A percentile compares a stretch with the other conserved stretches of the same genome.
These are phyloP conservation scores for Besnoitia besnoiti DNA, from an alignment of 169 alveolate genomes.

Conservation along the genomic window DNA sequence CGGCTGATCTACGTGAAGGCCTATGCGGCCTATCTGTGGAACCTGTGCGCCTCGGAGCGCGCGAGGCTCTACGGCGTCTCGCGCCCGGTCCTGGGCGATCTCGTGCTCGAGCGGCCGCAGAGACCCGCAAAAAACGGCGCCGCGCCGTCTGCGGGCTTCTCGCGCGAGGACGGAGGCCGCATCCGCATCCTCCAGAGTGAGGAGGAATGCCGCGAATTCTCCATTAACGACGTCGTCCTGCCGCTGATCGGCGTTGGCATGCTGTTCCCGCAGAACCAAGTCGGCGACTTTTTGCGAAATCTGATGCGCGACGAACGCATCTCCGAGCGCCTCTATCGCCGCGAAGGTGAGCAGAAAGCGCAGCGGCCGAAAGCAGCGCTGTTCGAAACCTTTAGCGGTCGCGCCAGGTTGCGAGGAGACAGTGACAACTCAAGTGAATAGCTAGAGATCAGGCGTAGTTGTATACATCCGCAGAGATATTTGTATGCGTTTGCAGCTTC, in stretches of 20 bases:
- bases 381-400: no score
- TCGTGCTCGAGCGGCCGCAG: background rate
- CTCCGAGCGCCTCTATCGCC: conserved; percentile 11
- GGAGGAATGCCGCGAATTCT: background rate
- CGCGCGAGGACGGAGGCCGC: no score
- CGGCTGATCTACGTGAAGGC: conserved; percentile 19
- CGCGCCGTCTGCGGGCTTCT: no score
- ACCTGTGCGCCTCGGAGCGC: conserved; percentile 4
- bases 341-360: conserved; percentile 23
- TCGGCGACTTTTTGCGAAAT: background rate
- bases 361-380: no score
- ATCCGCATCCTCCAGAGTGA: background rate
- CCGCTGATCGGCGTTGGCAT: conserved; percentile 20
- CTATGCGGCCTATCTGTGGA: conserved; percentile 24
- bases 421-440: no score
- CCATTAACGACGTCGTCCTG: background rate
- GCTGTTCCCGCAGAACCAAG: background rate
- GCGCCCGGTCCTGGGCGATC: background rate
- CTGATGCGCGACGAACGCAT: background rate
- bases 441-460: no score
- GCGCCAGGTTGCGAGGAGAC: no score
- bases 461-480: no score
- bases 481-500: no score
- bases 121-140: background rate
- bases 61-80: background rate